phyloP scores from a whole-genome alignment of 176 grass and related monocot species.

The Bromus sterilis region DNA sequence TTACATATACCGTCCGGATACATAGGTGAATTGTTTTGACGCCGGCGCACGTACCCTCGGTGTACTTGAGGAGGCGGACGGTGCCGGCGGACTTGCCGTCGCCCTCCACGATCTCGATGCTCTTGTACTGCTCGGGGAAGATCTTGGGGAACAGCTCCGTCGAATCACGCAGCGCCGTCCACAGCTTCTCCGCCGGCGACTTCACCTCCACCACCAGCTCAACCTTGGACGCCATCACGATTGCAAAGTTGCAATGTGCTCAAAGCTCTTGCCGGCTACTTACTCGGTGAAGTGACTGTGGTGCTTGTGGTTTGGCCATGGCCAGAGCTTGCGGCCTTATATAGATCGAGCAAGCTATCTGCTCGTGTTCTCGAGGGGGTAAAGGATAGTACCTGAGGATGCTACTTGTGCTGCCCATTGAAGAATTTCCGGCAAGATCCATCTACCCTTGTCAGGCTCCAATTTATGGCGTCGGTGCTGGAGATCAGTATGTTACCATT shows the following conservation, averaged over 20 bases:
- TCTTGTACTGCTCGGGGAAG: conserved; percentile 85
- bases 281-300: not conserved
- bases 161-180: conserved; percentile 57
- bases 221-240: conserved; percentile 64
- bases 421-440: conserved; percentile 25
- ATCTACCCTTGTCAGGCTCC: conserved; percentile 23
- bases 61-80: conserved; percentile 73
- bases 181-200: conserved; percentile 68
- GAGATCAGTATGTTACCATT: too few relatives aligned
- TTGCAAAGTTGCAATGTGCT: not conserved
- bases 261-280: not conserved
- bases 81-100: conserved; percentile 79
- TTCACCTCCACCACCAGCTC: conserved; percentile 64
- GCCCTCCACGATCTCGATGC: conserved; percentile 80
- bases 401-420: conserved; percentile 33
- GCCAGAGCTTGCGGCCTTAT: not conserved
- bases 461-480: conserved; percentile 41
- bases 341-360: not conserved
- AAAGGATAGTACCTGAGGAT: not conserved
- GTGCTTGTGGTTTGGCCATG: conserved; percentile 13
- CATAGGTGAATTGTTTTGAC: not conserved
- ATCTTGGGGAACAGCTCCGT: conserved; percentile 84
- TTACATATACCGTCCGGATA: not conserved
- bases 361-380: not conserved
- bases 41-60: conserved; percentile 30